A percentile compares a stretch with the other conserved stretches of the same genome.
Conservation (phyloP, 1,284 basidiomycete species). For the Agaricales sp. region DNA sequence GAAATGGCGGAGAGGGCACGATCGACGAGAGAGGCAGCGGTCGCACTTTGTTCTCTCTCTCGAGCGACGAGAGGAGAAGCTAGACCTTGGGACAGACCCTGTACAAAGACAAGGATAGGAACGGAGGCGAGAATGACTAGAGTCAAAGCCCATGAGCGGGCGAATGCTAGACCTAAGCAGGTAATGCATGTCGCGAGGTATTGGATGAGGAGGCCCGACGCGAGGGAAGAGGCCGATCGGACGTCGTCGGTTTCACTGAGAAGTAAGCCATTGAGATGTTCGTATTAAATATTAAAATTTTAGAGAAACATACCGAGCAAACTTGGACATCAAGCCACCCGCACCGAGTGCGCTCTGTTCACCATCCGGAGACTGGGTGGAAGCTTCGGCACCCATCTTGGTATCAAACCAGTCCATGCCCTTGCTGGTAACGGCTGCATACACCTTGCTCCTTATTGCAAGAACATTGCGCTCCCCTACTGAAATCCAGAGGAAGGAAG, state of each 20-base stretch:
- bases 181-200: slow-evolving; percentile 73
- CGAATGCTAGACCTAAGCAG: slow-evolving; percentile 75
- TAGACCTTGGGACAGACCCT: slow-evolving; percentile 63
- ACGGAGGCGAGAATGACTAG: slow-evolving; percentile 88
- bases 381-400: slow-evolving; percentile 61
- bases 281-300: not conserved
- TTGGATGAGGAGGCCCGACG: slow-evolving; percentile 72
- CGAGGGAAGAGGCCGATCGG: slow-evolving; percentile 72
- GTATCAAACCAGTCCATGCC: slow-evolving; percentile 85
- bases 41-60: slow-evolving; percentile 62
- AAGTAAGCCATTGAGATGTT: slow-evolving; percentile 6
- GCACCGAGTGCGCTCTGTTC: slow-evolving; percentile 62
- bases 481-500: slow-evolving; percentile 79
- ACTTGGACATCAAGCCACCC: slow-evolving; percentile 91
- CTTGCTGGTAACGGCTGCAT: slow-evolving; percentile 57
- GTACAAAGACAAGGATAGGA: slow-evolving; percentile 73
- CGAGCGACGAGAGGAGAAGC: slow-evolving; percentile 55
- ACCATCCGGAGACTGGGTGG: slow-evolving; percentile 31
- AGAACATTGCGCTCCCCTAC: slow-evolving; percentile 77
- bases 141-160: slow-evolving; percentile 74
- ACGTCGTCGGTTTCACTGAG: slow-evolving; percentile 91
- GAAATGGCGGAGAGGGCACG: slow-evolving; percentile 72
- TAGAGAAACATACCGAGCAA: slow-evolving; percentile 56
- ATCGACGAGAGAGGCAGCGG: slow-evolving; percentile 72
- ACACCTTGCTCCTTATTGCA: slow-evolving; percentile 62